These are phyloP conservation scores for Bondarzewia mesenterica DNA, from an alignment of 1,284 basidiomycete genomes.

Conservation along the genomic window DNA sequence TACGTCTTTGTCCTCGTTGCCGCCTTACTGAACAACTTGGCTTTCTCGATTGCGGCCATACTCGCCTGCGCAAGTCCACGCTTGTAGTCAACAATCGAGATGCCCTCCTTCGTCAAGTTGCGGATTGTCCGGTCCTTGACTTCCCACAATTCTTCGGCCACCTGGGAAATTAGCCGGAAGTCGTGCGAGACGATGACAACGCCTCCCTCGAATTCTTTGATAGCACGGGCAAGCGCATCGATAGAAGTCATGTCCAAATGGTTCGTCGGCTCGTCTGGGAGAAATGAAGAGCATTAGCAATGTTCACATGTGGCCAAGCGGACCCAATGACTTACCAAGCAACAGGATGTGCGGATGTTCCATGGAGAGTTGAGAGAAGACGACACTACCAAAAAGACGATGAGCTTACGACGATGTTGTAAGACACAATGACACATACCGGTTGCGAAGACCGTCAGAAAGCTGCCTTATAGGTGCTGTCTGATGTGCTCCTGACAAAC, in stretches of 20 bases:
- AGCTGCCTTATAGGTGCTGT: constrained; percentile 87
- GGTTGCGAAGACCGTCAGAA: constrained; percentile 95
- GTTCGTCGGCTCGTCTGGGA: constrained; percentile 82
- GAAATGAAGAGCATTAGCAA: constrained; percentile 4
- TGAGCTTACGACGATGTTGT: constrained; percentile 4
- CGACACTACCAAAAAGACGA: constrained; percentile 50
- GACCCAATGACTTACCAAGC: constrained; percentile 44
- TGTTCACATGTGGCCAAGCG: background rate
- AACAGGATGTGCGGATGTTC: constrained; percentile 89
- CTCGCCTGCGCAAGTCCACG: constrained; percentile 66
- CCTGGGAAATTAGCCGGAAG: constrained; percentile 93
- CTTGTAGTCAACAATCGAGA: constrained; percentile 90
- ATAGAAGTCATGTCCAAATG: constrained; percentile 95
- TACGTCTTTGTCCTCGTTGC: background rate
- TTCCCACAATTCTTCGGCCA: constrained; percentile 97
- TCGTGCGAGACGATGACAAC: constrained; percentile 98
- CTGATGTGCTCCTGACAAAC: constrained; percentile 91
- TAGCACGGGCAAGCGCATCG: constrained; percentile 89
- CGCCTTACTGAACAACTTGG: constrained; percentile 79
- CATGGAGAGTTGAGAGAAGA: constrained; percentile 90
- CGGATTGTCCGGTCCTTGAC: constrained; percentile 92
- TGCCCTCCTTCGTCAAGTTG: constrained; percentile 86
- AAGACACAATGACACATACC: constrained; percentile 36
- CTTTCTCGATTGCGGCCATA: constrained; percentile 80
- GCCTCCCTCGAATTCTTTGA: constrained; percentile 96